phyloP scores from a whole-genome alignment of 2,329 filamentous ascomycete genomes.

The Penicillium sp. region DNA sequence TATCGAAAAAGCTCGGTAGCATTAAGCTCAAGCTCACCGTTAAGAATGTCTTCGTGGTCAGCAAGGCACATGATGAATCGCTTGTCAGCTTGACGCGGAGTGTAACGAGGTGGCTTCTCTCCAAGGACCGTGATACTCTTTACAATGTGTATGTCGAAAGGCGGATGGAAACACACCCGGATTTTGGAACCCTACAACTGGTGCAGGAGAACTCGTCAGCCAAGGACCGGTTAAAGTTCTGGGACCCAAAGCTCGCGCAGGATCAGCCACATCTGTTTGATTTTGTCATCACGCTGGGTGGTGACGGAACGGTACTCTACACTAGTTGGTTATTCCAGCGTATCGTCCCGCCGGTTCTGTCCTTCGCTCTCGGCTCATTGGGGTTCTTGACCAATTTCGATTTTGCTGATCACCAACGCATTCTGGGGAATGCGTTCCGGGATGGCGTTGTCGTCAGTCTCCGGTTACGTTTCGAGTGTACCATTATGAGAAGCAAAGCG shows the following conservation, averaged over 20 bases:
- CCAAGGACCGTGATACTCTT: constrained; percentile 65
- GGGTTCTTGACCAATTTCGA: constrained; percentile 98
- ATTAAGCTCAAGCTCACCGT: constrained; percentile 82
- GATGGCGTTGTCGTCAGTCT: constrained; percentile 89
- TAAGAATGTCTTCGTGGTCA: constrained; percentile 81
- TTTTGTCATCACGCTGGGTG: constrained; percentile 88
- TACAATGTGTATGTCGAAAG: constrained; percentile 85
- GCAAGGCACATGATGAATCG: constrained; percentile 86
- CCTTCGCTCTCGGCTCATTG: constrained; percentile 87
- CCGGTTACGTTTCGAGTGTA: constrained; percentile 87
- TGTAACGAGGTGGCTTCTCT: constrained; percentile 79
- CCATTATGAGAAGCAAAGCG: constrained; percentile 73
- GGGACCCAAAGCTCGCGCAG: constrained; percentile 79
- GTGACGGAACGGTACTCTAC: constrained; percentile 96
- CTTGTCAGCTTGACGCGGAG: constrained; percentile 78
- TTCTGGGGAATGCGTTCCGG: constrained; percentile 71
- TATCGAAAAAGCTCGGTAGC: constrained; percentile 83
- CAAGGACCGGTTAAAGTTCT: constrained; percentile 71
- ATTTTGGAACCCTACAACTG: constrained; percentile 74
- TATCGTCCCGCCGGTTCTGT: constrained; percentile 89
- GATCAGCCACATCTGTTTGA: constrained; percentile 85
- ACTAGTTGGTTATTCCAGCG: constrained; percentile 96
- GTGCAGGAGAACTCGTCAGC: constrained; percentile 63
- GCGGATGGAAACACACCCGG: constrained; percentile 69
- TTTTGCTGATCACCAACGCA: constrained; percentile 73